Percentiles rank a stretch among this genome's conserved stretches.
These are phyloP conservation scores for Hymenoscyphus scutula DNA, from an alignment of 2,329 filamentous ascomycete genomes.

Conservation along the genomic window DNA sequence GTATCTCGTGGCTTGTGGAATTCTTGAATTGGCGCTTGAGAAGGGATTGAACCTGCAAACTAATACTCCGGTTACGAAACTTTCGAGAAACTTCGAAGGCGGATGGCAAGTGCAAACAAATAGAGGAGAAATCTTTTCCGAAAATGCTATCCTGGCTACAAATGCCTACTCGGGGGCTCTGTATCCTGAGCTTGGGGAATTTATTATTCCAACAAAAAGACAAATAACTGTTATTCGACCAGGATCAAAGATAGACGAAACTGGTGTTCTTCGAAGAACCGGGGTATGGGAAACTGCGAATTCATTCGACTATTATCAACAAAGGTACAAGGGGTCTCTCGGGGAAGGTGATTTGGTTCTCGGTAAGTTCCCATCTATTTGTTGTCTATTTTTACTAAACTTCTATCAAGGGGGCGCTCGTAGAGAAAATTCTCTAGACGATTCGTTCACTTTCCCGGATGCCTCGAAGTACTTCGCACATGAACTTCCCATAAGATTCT, in stretches of 20 bases:
- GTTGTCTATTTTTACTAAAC: not conserved
- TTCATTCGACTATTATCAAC: conserved; percentile 33
- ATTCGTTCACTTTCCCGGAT: conserved; percentile 26
- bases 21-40: conserved; percentile 23
- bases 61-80: conserved; percentile 28
- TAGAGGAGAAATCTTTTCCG: conserved; percentile 42
- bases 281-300: conserved; percentile 29
- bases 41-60: conserved; percentile 31
- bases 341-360: conserved; percentile 34
- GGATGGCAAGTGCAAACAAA: conserved; percentile 41
- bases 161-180: conserved; percentile 50
- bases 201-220: conserved; percentile 48
- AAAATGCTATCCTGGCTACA: conserved; percentile 49
- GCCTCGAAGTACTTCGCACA: conserved; percentile 24
- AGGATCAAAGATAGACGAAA: conserved; percentile 28
- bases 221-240: conserved; percentile 46
- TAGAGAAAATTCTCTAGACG: conserved; percentile 23
- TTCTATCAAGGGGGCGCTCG: conserved; percentile 17
- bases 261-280: conserved; percentile 28
- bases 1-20: conserved; percentile 25
- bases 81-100: conserved; percentile 18
- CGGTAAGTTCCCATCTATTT: conserved; percentile 7
- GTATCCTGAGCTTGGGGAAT: conserved; percentile 40
- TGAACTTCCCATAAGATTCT: conserved; percentile 31
- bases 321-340: conserved; percentile 16